A percentile compares a stretch with the other conserved stretches of the same genome.
Conservation (phyloP, 176 grass and related monocot species). For the Cymbopogon citratus region DNA sequence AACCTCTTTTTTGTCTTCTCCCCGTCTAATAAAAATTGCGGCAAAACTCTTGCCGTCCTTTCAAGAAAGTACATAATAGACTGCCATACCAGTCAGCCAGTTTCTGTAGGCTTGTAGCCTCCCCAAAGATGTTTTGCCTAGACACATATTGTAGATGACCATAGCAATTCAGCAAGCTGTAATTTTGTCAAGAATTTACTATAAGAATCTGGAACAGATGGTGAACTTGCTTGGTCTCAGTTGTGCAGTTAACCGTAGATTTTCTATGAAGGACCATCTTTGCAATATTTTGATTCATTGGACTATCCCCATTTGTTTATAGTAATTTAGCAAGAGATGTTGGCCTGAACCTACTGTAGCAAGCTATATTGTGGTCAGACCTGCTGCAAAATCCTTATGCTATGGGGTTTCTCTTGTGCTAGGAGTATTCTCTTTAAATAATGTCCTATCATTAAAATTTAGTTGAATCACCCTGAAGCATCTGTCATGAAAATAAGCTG, state of each 20-base stretch:
- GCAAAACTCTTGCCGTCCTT: too few species aligned
- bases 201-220: too few species aligned
- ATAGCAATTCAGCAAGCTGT: too few species aligned
- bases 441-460: neutral
- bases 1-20: too few species aligned
- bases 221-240: too few species aligned
- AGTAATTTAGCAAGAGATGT: neutral
- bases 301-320: neutral
- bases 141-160: too few species aligned
- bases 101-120: too few species aligned
- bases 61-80: too few species aligned
- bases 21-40: too few species aligned
- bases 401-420: neutral
- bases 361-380: neutral
- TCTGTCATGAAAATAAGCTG: neutral
- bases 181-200: too few species aligned
- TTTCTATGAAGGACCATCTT: neutral
- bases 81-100: too few species aligned
- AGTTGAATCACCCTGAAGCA: neutral
- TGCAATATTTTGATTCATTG: conserved; percentile 3
- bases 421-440: neutral
- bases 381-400: neutral
- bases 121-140: too few species aligned
- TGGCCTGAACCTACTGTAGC: neutral
- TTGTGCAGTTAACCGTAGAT: neutral